Evolutionary conservation across 306 rosid genomes (phyloP), one percentile per base, ranked within the genome.

Genomic region (Fagus crenata): DNA sequence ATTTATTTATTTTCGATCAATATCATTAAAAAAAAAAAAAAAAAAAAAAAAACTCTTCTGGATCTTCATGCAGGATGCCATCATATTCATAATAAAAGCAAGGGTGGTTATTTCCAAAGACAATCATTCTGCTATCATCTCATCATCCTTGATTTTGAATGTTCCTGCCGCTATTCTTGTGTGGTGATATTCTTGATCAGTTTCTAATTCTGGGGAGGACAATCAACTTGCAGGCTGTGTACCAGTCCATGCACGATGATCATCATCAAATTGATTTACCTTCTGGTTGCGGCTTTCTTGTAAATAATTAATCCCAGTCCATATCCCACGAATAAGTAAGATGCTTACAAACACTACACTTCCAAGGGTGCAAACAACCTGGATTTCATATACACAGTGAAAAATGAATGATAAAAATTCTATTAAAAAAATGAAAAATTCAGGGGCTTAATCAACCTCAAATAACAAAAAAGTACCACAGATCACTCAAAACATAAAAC

Each of bases 291-390:
- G 85, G 73, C 54, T 86, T 71, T 82, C 89, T 83, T 92, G 97
- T 59, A 88, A 71, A 78, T 87, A 87, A 49, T 78, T 69, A 40
- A 88, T 69, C 43, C 95, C 93, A 13, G 86, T 85, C 97, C 93
- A 92, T 68, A 90, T 80, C 59, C 96, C 97, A 4, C 93, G 90
- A 71, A 92, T 88, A 69, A 87, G 87, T 58, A 92, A 84, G 81
- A 92, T 90, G 87, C 95, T 85, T 69, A 92, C 83, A 49, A 92
- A 92, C 67, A 92, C 96, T 64, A 83, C 86, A 68, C 89, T 87
- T 63, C 95, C 93, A 39, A 90, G 81, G 53, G 93, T 92, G 86
- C 97, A 92, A 41, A 88, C 61, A 68, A 92, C 97, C 97, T 92
- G 74, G 79, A 82, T 78, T 74, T 11, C 37, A 79, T 39, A 49